phyloP scores from a whole-genome alignment of 352 stramenopile species.

The Globisporangium spinosum region DNA sequence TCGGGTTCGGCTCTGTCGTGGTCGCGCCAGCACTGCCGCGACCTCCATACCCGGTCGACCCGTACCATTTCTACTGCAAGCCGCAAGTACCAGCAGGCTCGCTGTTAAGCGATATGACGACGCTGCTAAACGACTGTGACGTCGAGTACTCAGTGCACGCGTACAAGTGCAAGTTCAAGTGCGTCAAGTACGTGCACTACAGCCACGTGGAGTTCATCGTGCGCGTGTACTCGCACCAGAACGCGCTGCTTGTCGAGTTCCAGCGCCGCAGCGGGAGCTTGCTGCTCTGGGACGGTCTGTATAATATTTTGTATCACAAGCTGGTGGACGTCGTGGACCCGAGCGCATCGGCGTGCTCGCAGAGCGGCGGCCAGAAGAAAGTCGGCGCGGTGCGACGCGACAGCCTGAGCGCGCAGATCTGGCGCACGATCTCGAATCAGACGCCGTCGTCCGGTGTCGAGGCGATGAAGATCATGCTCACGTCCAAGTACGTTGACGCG shows the following conservation, averaged over 20 bases:
- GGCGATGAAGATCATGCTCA: slow-evolving; percentile 86
- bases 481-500: slow-evolving; percentile 61
- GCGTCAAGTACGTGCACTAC: slow-evolving; percentile 84
- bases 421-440: slow-evolving; percentile 46
- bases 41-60: slow-evolving; percentile 72
- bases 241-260: slow-evolving; percentile 63
- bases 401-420: slow-evolving; percentile 53
- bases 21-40: slow-evolving; percentile 51
- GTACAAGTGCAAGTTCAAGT: slow-evolving; percentile 85
- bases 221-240: slow-evolving; percentile 47
- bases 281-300: slow-evolving; percentile 79
- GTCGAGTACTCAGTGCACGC: slow-evolving; percentile 69
- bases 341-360: slow-evolving; percentile 43
- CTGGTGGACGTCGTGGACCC: slow-evolving; percentile 45
- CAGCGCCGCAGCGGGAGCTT: slow-evolving; percentile 71
- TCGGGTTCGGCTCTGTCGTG: slow-evolving; percentile 23
- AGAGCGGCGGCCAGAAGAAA: slow-evolving; percentile 73
- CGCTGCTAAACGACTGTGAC: slow-evolving; percentile 47
- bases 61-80: slow-evolving; percentile 79
- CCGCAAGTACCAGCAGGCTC: slow-evolving; percentile 26
- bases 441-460: slow-evolving; percentile 70
- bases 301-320: slow-evolving; percentile 66
- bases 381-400: slow-evolving; percentile 35
- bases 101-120: slow-evolving; percentile 44
- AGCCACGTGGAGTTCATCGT: slow-evolving; percentile 80